Percentiles rank a stretch among this genome's conserved stretches.
phyloP scores from a whole-genome alignment of 2,329 filamentous ascomycete genomes.

The Alternaria sp. region DNA sequence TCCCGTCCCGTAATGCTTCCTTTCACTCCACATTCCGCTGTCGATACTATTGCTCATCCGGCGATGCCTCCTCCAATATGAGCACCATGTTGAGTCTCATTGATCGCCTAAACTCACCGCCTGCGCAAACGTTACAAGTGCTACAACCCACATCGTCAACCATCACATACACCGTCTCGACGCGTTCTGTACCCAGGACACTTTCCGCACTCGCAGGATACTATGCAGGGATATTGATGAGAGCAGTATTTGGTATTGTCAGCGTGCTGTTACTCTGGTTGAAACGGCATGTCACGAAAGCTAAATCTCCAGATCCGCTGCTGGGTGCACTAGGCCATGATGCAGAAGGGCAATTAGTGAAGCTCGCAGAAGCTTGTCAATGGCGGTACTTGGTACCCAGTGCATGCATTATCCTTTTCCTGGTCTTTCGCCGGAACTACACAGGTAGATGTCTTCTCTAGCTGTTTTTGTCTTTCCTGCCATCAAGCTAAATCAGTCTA shows the following conservation, averaged over 20 bases:
- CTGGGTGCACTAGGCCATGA: slow-evolving; percentile 16
- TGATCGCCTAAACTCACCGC: slow-evolving; percentile 39
- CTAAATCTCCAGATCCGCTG: slow-evolving; percentile 10
- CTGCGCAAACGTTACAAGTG: slow-evolving; percentile 36
- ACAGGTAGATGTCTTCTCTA: slow-evolving; percentile 54
- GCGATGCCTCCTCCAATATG: background rate
- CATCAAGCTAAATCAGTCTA: slow-evolving; percentile 31
- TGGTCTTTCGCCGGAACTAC: slow-evolving; percentile 60
- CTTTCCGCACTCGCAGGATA: slow-evolving; percentile 57
- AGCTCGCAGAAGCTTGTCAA: slow-evolving; percentile 51
- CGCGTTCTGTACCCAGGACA: slow-evolving; percentile 65
- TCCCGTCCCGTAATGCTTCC: slow-evolving; percentile 3
- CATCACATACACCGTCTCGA: slow-evolving; percentile 91
- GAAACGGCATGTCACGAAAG: slow-evolving; percentile 33
- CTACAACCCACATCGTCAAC: slow-evolving; percentile 75
- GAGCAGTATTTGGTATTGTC: slow-evolving; percentile 55
- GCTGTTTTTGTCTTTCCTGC: background rate
- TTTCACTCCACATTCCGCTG: slow-evolving; percentile 13
- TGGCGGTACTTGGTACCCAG: slow-evolving; percentile 55
- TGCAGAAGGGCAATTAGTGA: slow-evolving; percentile 36
- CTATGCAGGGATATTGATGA: slow-evolving; percentile 56
- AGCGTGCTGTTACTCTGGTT: slow-evolving; percentile 51
- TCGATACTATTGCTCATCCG: background rate
- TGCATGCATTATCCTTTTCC: slow-evolving; percentile 54
- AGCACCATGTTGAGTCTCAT: slow-evolving; percentile 31